Evolutionary conservation across 371 early-diverging fungal species (phyloP).

Genomic region (Mortierella sp.): DNA sequence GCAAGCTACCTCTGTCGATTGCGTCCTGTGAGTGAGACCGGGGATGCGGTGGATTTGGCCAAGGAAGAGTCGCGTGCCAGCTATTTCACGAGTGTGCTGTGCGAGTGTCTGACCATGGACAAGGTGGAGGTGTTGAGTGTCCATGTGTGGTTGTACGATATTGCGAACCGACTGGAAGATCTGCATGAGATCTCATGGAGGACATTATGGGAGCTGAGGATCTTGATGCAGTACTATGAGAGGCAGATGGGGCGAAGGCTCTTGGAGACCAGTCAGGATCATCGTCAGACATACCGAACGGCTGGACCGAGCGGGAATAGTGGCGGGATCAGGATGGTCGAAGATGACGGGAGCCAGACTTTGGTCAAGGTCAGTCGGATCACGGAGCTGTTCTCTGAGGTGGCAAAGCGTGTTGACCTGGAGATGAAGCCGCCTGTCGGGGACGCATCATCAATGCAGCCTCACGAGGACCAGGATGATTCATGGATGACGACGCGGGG

Average conservation of each 20-base stretch:
- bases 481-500: background rate
- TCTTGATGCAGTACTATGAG: slow-evolving; percentile 42
- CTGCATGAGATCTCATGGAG: slow-evolving; percentile 34
- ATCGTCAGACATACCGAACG: background rate
- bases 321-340: slow-evolving; percentile 13
- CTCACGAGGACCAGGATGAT: too few species aligned
- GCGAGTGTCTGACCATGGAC: slow-evolving; percentile 54
- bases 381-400: slow-evolving; percentile 35
- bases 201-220: slow-evolving; percentile 44
- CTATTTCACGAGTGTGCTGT: slow-evolving; percentile 42
- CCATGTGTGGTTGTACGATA: slow-evolving; percentile 54
- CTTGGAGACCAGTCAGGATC: background rate
- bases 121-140: slow-evolving; percentile 42
- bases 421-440: slow-evolving; percentile 16
- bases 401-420: slow-evolving; percentile 40
- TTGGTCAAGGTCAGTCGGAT: slow-evolving; percentile 38
- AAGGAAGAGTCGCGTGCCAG: slow-evolving; percentile 24
- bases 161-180: slow-evolving; percentile 39
- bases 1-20: slow-evolving; percentile 52
- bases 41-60: slow-evolving; percentile 2
- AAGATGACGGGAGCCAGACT: slow-evolving; percentile 52
- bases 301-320: background rate
- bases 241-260: slow-evolving; percentile 24
- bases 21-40: background rate
- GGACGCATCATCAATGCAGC: too few species aligned